Conservation (phyloP, 345 rosid genomes). For the Combretum micranthum region DNA sequence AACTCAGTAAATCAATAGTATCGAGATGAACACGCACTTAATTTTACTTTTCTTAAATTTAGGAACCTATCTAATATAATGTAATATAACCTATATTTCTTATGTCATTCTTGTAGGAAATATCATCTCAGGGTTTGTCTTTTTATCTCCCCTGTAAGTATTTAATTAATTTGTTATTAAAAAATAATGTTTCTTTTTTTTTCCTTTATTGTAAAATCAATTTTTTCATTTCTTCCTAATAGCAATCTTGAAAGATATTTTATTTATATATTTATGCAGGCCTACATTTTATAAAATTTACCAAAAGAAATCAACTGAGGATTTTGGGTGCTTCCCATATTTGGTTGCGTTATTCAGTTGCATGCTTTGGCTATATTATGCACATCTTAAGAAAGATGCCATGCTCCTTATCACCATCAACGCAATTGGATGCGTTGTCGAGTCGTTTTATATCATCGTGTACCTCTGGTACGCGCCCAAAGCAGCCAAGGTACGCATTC, state of each 20-base stretch:
- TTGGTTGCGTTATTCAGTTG: conserved; percentile 82
- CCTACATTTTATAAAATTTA: conserved; percentile 70
- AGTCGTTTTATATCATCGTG: conserved; percentile 54
- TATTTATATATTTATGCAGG: conserved; percentile 27
- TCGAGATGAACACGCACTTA: background rate
- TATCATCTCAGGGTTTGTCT: conserved; percentile 59
- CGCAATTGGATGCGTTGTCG: conserved; percentile 65
- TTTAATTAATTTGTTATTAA: background rate
- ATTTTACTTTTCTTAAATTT: background rate
- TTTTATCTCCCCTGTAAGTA: conserved; percentile 83
- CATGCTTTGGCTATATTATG: conserved; percentile 90
- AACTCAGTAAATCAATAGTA: too few species aligned
- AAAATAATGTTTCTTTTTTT: background rate
- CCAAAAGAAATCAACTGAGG: conserved; percentile 66
- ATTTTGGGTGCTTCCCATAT: conserved; percentile 76
- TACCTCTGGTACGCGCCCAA: conserved; percentile 54
- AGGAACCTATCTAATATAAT: background rate
- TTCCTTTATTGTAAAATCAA: background rate
- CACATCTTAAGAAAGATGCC: conserved; percentile 46
- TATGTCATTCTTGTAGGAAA: conserved; percentile 44
- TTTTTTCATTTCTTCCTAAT: too few species aligned
- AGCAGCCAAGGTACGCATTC: conserved; percentile 34
- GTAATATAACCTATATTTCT: too few species aligned
- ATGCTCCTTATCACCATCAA: conserved; percentile 81
- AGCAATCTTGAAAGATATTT: background rate